Evolutionary conservation across 768 basidiomycete genomes (phyloP).

Genomic region (Psilocybe cubensis): DNA sequence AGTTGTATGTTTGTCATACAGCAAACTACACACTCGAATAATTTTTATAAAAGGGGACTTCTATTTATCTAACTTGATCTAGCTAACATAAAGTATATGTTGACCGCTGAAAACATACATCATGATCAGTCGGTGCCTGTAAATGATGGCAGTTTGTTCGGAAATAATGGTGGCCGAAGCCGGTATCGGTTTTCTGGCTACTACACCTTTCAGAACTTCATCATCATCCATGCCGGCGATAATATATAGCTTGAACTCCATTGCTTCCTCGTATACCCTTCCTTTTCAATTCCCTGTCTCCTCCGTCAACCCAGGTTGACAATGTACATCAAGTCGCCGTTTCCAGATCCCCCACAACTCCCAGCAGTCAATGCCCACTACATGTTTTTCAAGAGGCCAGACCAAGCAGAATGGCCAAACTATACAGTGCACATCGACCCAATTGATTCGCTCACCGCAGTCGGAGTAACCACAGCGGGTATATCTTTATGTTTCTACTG

Average conservation of each 20-base stretch:
- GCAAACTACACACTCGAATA: too few species aligned
- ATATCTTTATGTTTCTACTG: not conserved
- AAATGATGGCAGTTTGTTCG: too few species aligned
- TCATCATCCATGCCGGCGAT: not conserved
- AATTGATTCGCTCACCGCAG: not conserved
- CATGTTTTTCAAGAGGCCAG: slow-evolving; percentile 55
- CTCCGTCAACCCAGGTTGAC: not conserved
- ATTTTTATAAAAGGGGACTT: too few species aligned
- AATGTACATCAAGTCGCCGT: slow-evolving; percentile 65
- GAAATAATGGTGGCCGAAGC: not conserved
- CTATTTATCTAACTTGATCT: too few species aligned
- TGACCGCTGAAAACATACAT: not conserved
- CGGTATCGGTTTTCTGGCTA: not conserved
- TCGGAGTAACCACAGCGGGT: not conserved
- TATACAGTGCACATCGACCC: slow-evolving; percentile 61
- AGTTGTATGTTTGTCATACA: too few species aligned
- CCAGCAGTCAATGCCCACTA: slow-evolving; percentile 60
- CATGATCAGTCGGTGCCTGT: not conserved
- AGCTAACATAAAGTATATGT: too few species aligned
- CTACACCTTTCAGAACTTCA: not conserved
- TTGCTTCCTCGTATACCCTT: not conserved
- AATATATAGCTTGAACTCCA: not conserved
- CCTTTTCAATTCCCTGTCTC: not conserved
- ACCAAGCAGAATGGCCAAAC: slow-evolving; percentile 59
- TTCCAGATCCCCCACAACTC: slow-evolving; percentile 50